Conservation (phyloP, 1,284 basidiomycete species). For the Sporisorium iseilematis-ciliati region DNA sequence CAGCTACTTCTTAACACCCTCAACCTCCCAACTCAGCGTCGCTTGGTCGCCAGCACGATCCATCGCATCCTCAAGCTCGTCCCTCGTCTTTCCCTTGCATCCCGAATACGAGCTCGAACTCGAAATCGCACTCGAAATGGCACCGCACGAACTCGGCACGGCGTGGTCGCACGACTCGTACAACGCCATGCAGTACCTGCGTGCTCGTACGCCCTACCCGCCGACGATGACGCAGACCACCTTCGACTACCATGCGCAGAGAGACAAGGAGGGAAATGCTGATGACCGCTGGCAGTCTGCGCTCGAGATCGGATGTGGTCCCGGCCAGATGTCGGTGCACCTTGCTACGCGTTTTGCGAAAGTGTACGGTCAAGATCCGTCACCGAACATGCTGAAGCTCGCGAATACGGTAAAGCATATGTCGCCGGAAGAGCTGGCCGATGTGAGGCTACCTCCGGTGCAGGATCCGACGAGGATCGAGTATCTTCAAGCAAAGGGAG, state of each 20-base stretch:
- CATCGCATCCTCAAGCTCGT: slow-evolving; percentile 17
- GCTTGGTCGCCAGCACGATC: slow-evolving; percentile 6
- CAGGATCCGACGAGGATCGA: slow-evolving; percentile 34
- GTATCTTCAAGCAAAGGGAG: slow-evolving; percentile 30
- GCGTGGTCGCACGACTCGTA: slow-evolving; percentile 49
- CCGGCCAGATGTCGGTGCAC: slow-evolving; percentile 50
- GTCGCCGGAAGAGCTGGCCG: slow-evolving; percentile 37
- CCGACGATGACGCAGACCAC: slow-evolving; percentile 39
- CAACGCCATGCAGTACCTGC: slow-evolving; percentile 44
- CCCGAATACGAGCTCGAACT: slow-evolving; percentile 45
- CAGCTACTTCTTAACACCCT: slow-evolving; percentile 16
- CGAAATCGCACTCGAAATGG: slow-evolving; percentile 45
- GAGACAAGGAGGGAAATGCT: slow-evolving; percentile 1
- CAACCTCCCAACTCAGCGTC: slow-evolving; percentile 13
- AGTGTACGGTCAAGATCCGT: slow-evolving; percentile 43
- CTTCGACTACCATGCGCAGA: slow-evolving; percentile 40
- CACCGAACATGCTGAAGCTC: slow-evolving; percentile 48
- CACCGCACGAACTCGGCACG: slow-evolving; percentile 36
- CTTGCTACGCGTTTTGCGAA: slow-evolving; percentile 39
- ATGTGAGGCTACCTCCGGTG: slow-evolving; percentile 28
- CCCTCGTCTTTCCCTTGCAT: slow-evolving; percentile 33
- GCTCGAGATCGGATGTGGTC: slow-evolving; percentile 48
- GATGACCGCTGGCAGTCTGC: slow-evolving; percentile 40
- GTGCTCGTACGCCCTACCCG: slow-evolving; percentile 46
- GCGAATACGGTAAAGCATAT: slow-evolving; percentile 49